These are phyloP conservation scores for Areca catechu DNA, from an alignment of 176 grass and related monocot species.

Conservation along the genomic window DNA sequence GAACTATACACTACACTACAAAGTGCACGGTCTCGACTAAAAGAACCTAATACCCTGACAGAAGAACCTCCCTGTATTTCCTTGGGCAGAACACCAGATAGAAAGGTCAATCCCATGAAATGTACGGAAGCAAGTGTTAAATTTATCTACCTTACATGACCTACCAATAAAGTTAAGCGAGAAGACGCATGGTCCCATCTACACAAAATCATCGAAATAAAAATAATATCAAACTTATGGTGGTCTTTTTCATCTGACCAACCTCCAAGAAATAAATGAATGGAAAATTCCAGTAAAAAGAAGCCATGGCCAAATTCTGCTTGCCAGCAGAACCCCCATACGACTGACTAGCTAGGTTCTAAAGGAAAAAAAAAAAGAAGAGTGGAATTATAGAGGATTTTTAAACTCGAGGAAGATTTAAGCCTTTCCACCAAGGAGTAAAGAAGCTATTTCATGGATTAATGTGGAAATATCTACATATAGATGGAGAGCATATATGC, in stretches of 20 bases:
- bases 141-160: no score
- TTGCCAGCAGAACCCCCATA: constrained; percentile 30
- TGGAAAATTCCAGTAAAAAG: not conserved
- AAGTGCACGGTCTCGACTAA: constrained; percentile 5
- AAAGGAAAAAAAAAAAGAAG: not conserved
- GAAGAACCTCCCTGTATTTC: no score
- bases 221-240: not conserved
- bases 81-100: not conserved
- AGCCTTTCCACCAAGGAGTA: no score
- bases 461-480: constrained; percentile 12
- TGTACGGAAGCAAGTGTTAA: no score
- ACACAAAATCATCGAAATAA: no score
- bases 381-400: no score
- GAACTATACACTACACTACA: constrained; percentile 10
- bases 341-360: constrained; percentile 6
- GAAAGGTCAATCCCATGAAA: not conserved
- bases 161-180: no score
- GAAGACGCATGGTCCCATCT: no score
- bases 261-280: not conserved
- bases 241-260: constrained; percentile 41
- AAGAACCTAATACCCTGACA: not conserved
- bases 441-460: constrained; percentile 8
- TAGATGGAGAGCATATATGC: not conserved
- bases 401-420: no score
- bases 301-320: constrained; percentile 22